Percentiles rank a stretch among this genome's conserved stretches.
Evolutionary conservation across 352 stramenopile genomes (phyloP).

Genomic region (Globisporangium ultimum): DNA sequence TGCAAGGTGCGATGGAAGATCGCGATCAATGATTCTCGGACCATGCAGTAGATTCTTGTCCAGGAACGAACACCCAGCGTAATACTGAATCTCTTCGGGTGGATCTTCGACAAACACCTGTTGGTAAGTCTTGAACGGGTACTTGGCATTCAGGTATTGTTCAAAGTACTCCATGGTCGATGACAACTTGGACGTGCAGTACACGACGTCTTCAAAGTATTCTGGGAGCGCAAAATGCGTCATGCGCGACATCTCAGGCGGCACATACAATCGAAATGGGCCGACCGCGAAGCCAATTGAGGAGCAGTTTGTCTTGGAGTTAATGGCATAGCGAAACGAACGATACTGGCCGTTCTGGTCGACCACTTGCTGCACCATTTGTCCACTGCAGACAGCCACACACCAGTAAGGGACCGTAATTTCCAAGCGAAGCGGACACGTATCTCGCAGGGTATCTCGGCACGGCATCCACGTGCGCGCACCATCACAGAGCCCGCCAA

Average conservation of each 20-base stretch:
- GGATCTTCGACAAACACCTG: conserved; percentile 86
- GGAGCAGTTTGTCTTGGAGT: conserved; percentile 79
- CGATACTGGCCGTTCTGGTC: conserved; percentile 56
- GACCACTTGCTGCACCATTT: conserved; percentile 83
- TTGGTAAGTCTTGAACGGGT: conserved; percentile 86
- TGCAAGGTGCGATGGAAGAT: conserved; percentile 75
- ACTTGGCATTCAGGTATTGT: conserved; percentile 57
- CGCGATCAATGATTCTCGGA: conserved; percentile 76
- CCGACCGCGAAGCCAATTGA: conserved; percentile 79
- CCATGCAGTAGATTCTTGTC: conserved; percentile 79
- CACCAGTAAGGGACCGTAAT: conserved; percentile 80
- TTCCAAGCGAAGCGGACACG: conserved; percentile 71
- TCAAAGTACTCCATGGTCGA: conserved; percentile 83
- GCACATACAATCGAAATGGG: conserved; percentile 71
- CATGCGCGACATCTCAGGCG: conserved; percentile 76
- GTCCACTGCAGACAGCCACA: conserved; percentile 75
- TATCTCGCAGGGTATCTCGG: conserved; percentile 67
- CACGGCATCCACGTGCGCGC: conserved; percentile 86
- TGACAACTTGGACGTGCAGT: conserved; percentile 67
- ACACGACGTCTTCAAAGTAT: conserved; percentile 69
- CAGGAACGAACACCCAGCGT: conserved; percentile 61
- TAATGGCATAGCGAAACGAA: conserved; percentile 76
- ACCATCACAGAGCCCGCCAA: conserved; percentile 77
- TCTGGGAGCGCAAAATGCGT: conserved; percentile 82
- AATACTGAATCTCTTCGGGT: conserved; percentile 66